These are phyloP conservation scores for Ganoderma lucidum DNA, from an alignment of 1,284 basidiomycete species.

Conservation along the genomic window DNA sequence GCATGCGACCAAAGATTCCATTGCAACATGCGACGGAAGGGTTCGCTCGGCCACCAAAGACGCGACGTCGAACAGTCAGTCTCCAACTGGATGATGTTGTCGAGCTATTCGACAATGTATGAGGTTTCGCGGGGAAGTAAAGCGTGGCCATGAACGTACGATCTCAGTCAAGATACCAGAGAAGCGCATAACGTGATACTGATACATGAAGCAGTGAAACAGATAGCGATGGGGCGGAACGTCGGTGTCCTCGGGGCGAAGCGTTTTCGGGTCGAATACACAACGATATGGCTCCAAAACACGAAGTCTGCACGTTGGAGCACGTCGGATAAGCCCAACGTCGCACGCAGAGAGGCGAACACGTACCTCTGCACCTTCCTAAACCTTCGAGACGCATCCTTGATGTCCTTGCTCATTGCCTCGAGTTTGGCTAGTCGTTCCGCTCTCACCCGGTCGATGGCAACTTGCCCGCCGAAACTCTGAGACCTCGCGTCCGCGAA, in stretches of 20 bases:
- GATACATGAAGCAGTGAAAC: constrained; percentile 78
- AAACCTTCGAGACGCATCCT: constrained; percentile 55
- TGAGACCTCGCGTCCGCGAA: constrained; percentile 51
- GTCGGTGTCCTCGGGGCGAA: constrained; percentile 39
- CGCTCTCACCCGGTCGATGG: constrained; percentile 46
- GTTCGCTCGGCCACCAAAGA: constrained; percentile 75
- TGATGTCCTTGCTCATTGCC: constrained; percentile 50
- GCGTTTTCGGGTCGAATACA: constrained; percentile 61
- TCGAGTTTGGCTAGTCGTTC: constrained; percentile 45
- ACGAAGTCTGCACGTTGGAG: constrained; percentile 50
- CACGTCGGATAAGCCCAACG: no score
- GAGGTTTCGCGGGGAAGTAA: neutral
- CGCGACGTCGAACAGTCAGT: constrained; percentile 53
- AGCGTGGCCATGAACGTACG: constrained; percentile 33
- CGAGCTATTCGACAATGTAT: constrained; percentile 48
- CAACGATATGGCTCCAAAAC: constrained; percentile 78
- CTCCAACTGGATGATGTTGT: constrained; percentile 66
- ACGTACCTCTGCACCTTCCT: constrained; percentile 59
- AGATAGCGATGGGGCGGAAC: constrained; percentile 69
- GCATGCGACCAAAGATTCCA: constrained; percentile 60
- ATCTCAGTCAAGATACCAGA: constrained; percentile 38
- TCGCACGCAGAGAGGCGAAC: neutral
- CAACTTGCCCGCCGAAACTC: constrained; percentile 48
- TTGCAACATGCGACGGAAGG: constrained; percentile 46
- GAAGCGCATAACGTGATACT: constrained; percentile 49